Evolutionary conservation across 2,329 filamentous ascomycete genomes (phyloP), one percentile per base, ranked within the genome.

Genomic region (Pleomassaria siparia): DNA sequence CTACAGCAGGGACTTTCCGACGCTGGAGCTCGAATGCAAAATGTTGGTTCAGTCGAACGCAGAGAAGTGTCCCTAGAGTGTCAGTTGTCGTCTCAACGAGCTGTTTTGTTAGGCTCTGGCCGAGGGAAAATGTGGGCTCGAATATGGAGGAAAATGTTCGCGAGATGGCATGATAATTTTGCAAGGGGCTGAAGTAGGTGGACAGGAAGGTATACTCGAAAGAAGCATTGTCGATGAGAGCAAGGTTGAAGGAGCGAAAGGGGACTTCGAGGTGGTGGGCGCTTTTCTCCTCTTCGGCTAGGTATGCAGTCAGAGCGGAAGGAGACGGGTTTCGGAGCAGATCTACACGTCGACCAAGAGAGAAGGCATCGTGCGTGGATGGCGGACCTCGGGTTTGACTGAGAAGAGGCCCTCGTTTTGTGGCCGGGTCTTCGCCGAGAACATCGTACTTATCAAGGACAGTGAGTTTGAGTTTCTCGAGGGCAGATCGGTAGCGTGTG

Each of bases 121-220:
- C 94, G 2, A 96, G 80, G n/a, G 86, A 77, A 62, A 99, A 91
- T 0, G 91, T 91, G 1, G 91, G 87, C 50, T 92, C 87, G 64
- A 97, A 96, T 44, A 96, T 90, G 59, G 91, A 88, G 51, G 83
- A 79, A 64, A 96, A 96, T 59, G 89, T 89, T 40, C 86, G 86
- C 18, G 89, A 89, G 40, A 96, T 87, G 45, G 86, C 79, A 13
- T 89, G 80, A 61, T 88, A 89, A 8, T 85, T 86, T 25, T 90
- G 77, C 10, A 87, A 80, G 0, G 90, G 86, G 7, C 87, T 83
- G 75, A 99, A 97, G 75, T 96, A 96, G 13, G 88, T 82, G 0
- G 89, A 88, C 46, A 97, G 80, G 67, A 99, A 97, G 2, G 89
- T 91, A 72, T 97, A 99, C 70, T 99, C 95, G 26, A 91, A 88